Evolutionary conservation across 2,329 filamentous ascomycete genomes (phyloP).

Genomic region (Alternaria arbusti): DNA sequence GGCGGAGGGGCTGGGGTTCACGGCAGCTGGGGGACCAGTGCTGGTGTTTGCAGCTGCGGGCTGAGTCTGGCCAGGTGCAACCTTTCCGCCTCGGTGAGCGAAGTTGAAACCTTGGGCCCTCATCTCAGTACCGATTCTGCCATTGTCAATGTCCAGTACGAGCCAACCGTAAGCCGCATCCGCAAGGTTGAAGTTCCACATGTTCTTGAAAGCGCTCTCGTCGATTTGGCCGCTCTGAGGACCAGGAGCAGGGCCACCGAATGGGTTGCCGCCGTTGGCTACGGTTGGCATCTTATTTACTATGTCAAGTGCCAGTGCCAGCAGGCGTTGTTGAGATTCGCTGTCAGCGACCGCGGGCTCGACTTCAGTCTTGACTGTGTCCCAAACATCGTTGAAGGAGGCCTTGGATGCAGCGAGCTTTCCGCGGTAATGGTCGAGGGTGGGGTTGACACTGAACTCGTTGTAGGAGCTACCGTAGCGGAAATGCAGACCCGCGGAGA

Average conservation of each 20-base stretch:
- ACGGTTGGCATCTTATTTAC: constrained; percentile 98
- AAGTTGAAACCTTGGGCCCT: constrained; percentile 99
- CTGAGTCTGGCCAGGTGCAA: constrained; percentile 48
- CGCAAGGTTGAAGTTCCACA: constrained; percentile 99
- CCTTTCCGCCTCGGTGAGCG: constrained; percentile 88
- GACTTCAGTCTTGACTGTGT: constrained; percentile 95
- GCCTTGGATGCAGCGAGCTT: constrained; percentile 98
- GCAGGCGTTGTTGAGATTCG: constrained; percentile 87
- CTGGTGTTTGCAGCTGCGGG: constrained; percentile 45
- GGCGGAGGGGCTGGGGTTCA: constrained; percentile 46
- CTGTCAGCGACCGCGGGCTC: constrained; percentile 94
- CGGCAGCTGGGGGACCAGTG: constrained; percentile 44
- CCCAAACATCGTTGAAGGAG: constrained; percentile 99
- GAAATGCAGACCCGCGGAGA: constrained; percentile 97
- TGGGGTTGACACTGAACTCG: constrained; percentile 98
- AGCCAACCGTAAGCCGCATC: constrained; percentile 97
- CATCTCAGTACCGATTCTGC: constrained; percentile 98
- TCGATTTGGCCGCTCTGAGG: constrained; percentile 86
- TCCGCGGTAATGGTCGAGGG: constrained; percentile 95
- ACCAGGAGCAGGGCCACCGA: constrained; percentile 82
- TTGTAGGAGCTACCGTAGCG: constrained; percentile 99
- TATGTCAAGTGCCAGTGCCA: constrained; percentile 88
- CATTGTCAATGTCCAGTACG: constrained; percentile 92
- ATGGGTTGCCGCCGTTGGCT: constrained; percentile 94
- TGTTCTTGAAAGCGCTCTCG: constrained; percentile 99